phyloP scores from a whole-genome alignment of 768 basidiomycete genomes.

The Tubosaeta sp. region DNA sequence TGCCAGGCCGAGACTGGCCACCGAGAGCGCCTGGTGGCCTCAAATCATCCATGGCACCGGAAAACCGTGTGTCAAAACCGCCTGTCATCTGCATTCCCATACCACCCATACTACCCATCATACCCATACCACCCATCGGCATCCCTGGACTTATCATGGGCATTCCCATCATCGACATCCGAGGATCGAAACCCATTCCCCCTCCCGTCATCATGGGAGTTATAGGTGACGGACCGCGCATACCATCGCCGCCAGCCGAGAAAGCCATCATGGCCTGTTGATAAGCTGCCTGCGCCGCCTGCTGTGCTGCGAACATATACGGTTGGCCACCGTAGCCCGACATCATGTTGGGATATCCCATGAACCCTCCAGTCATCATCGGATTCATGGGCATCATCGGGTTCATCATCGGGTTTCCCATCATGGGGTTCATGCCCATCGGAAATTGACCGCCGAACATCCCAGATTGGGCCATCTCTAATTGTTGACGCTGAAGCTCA shows the following conservation, averaged over 20 bases:
- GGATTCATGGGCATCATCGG: conserved; percentile 49
- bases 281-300: conserved; percentile 77
- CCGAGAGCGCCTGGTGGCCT: conserved; percentile 27
- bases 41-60: conserved; percentile 28
- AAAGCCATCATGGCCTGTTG: conserved; percentile 87
- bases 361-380: conserved; percentile 54
- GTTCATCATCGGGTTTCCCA: conserved; percentile 59
- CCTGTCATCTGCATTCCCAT: conserved; percentile 60
- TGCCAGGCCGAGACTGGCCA: conserved; percentile 26
- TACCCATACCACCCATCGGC: conserved; percentile 33
- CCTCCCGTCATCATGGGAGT: conserved; percentile 58
- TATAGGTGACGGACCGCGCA: conserved; percentile 34
- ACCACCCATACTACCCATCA: conserved; percentile 42
- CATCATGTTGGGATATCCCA: conserved; percentile 41
- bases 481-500: conserved; percentile 81
- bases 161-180: conserved; percentile 82
- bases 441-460: conserved; percentile 55
- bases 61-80: conserved; percentile 59
- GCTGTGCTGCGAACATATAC: conserved; percentile 83
- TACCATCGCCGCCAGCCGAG: conserved; percentile 66
- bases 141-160: conserved; percentile 54
- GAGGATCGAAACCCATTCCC: conserved; percentile 60
- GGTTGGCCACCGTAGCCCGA: conserved; percentile 54
- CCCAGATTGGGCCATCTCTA: conserved; percentile 85
- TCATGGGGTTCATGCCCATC: conserved; percentile 62